phyloP scores from a whole-genome alignment of 2,329 filamentous ascomycete genomes.

The Cytospora leucostoma region DNA sequence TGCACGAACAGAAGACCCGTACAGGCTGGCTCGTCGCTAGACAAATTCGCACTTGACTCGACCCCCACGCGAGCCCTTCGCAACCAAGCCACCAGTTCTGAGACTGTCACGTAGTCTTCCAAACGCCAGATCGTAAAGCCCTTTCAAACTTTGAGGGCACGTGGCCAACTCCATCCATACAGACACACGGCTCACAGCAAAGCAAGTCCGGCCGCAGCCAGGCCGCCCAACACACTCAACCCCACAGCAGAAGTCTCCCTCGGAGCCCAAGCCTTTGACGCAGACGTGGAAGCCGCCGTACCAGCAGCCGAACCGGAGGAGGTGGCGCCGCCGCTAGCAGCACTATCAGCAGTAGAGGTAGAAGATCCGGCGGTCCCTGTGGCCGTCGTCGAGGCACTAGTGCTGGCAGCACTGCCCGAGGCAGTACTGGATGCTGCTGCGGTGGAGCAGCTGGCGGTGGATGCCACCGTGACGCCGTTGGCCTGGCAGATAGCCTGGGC shows the following conservation, averaged over 20 bases:
- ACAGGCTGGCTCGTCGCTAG: too few relatives aligned
- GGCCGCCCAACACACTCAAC: slow-evolving; percentile 23
- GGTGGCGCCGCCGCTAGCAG: slow-evolving; percentile 24
- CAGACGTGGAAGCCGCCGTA: slow-evolving; percentile 7
- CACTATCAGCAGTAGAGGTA: slow-evolving; percentile 24
- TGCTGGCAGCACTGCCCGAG: slow-evolving; percentile 10
- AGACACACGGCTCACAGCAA: slow-evolving; percentile 16
- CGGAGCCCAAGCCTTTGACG: slow-evolving; percentile 19
- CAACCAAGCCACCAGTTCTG: too few relatives aligned
- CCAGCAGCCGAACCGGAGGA: slow-evolving; percentile 14
- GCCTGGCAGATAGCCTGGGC: slow-evolving; percentile 38
- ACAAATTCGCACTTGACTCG: too few relatives aligned
- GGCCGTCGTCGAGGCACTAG: slow-evolving; percentile 8
- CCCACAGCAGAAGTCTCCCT: slow-evolving; percentile 24
- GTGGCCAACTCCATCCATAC: neutral
- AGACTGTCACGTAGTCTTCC: too few relatives aligned
- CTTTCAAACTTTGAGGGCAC: too few relatives aligned
- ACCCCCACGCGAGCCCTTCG: too few relatives aligned
- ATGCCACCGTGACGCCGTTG: slow-evolving; percentile 39
- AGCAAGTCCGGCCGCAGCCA: slow-evolving; percentile 24
- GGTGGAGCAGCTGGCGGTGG: slow-evolving; percentile 35
- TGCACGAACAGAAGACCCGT: too few relatives aligned
- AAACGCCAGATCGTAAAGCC: too few relatives aligned
- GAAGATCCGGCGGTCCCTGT: slow-evolving; percentile 24
- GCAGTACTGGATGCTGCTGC: slow-evolving; percentile 23